Conservation (phyloP, 2,329 filamentous ascomycete species). For the Zalaria sp. region DNA sequence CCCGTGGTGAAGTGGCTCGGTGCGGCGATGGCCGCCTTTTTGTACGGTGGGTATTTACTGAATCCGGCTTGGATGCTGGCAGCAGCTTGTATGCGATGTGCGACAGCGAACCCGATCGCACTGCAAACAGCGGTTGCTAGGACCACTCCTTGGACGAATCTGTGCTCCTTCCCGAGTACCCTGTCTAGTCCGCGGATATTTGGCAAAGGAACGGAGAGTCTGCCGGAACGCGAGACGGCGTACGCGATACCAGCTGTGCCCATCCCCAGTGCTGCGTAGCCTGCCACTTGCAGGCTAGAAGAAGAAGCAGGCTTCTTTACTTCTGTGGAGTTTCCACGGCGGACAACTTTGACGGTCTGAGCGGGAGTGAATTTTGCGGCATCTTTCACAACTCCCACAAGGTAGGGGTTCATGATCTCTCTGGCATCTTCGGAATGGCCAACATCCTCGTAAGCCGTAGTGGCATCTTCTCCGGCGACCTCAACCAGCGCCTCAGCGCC, state of each 20-base stretch:
- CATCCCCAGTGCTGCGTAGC: background rate
- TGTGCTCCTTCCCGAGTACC: background rate
- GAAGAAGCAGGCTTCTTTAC: slow-evolving; percentile 1
- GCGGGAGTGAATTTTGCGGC: slow-evolving; percentile 1
- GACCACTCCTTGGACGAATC: background rate
- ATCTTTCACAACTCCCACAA: slow-evolving; percentile 21
- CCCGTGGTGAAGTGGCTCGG: slow-evolving; percentile 20
- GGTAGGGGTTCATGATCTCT: slow-evolving; percentile 24
- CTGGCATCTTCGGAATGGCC: slow-evolving; percentile 32
- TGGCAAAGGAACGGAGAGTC: background rate
- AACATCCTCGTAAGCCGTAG: slow-evolving; percentile 85
- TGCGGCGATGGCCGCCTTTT: slow-evolving; percentile 13
- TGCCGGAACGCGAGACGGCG: background rate
- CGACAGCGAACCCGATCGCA: background rate
- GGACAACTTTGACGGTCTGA: slow-evolving; percentile 6
- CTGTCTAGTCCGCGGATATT: background rate
- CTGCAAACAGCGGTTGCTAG: background rate
- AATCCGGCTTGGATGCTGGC: slow-evolving; percentile 2
- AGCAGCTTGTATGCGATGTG: background rate
- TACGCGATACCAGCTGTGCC: background rate
- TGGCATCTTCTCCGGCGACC: slow-evolving; percentile 90
- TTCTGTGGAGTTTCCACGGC: slow-evolving; percentile 5
- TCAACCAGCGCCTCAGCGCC: slow-evolving; percentile 89
- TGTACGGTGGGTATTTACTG: slow-evolving; percentile 19
- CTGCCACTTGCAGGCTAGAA: background rate